Conservation (phyloP, 202 grass and related monocot genomes). For the Cymbopogon flexuosus region DNA sequence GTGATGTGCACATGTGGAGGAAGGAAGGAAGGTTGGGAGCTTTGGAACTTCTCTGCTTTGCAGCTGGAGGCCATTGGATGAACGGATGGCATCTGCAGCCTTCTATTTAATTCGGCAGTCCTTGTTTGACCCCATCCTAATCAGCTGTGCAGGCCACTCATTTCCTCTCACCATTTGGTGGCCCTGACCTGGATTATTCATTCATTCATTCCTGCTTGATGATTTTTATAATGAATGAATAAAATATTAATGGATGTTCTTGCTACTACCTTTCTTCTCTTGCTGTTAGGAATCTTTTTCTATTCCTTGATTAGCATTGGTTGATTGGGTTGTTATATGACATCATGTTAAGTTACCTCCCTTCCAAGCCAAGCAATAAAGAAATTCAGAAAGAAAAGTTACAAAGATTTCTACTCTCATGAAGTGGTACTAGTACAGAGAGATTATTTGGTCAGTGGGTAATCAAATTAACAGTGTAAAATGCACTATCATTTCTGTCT, state of each 20-base stretch:
- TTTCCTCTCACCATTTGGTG: conserved; percentile 31
- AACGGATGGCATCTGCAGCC: conserved; percentile 4
- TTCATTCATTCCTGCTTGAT: neutral
- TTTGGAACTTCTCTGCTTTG: neutral
- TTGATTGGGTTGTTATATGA: neutral
- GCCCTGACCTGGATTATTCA: conserved; percentile 16
- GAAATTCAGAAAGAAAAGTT: neutral
- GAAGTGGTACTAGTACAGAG: neutral
- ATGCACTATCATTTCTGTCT: conserved; percentile 37
- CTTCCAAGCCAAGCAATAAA: conserved; percentile 44
- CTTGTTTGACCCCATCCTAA: conserved; percentile 40
- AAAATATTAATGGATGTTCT: neutral
- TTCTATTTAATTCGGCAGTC: conserved; percentile 1
- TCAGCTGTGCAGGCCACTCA: conserved; percentile 40
- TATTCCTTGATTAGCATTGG: neutral
- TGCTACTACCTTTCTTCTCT: neutral
- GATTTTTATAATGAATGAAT: neutral
- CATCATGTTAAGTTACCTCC: conserved; percentile 8
- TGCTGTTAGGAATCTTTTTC: conserved; percentile 19
- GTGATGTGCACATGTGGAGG: conserved; percentile 18
- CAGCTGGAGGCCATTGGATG: conserved; percentile 43
- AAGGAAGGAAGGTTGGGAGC: neutral
- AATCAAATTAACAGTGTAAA: conserved; percentile 9
- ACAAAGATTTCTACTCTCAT: neutral
- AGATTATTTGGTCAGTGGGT: no score